phyloP scores from a whole-genome alignment of 495 filamentous ascomycete species.

The Podospora didyma region DNA sequence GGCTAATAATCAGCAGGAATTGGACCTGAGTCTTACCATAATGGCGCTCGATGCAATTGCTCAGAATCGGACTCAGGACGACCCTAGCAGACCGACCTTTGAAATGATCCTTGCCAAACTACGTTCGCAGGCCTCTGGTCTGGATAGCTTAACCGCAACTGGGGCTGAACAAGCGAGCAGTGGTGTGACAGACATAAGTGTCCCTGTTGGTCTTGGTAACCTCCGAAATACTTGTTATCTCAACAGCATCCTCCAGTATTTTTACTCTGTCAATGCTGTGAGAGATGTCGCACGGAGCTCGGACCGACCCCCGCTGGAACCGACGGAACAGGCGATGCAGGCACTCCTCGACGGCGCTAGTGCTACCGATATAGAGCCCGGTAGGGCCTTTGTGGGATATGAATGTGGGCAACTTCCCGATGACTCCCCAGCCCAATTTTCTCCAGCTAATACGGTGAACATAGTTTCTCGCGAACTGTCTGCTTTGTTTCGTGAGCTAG shows the following conservation, averaged over 20 bases:
- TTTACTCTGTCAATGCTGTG: conserved; percentile 81
- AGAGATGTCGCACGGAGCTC: conserved; percentile 75
- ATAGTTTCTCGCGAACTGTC: conserved; percentile 70
- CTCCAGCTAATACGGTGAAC: neutral
- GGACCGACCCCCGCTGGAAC: conserved; percentile 58
- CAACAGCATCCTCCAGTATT: conserved; percentile 93
- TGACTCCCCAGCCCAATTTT: no score
- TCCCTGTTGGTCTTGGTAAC: conserved; percentile 83
- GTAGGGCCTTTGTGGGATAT: conserved; percentile 39
- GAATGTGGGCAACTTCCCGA: conserved; percentile 52
- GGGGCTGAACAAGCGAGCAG: neutral
- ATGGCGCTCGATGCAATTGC: conserved; percentile 19
- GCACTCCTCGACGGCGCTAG: conserved; percentile 60
- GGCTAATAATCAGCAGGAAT: conserved; percentile 2
- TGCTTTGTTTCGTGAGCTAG: conserved; percentile 65
- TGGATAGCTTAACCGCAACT: neutral
- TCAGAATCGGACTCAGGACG: neutral
- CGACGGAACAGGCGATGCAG: conserved; percentile 54
- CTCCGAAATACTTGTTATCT: conserved; percentile 98
- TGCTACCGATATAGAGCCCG: conserved; percentile 30
- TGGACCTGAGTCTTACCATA: conserved; percentile 9
- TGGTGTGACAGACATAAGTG: conserved; percentile 28
- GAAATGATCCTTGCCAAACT: conserved; percentile 10
- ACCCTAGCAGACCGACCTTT: conserved; percentile 13
- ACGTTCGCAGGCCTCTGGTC: neutral